A percentile compares a stretch with the other conserved stretches of the same genome.
phyloP scores from a whole-genome alignment of 2,329 filamentous ascomycete species.

The Dactylellina sp. region DNA sequence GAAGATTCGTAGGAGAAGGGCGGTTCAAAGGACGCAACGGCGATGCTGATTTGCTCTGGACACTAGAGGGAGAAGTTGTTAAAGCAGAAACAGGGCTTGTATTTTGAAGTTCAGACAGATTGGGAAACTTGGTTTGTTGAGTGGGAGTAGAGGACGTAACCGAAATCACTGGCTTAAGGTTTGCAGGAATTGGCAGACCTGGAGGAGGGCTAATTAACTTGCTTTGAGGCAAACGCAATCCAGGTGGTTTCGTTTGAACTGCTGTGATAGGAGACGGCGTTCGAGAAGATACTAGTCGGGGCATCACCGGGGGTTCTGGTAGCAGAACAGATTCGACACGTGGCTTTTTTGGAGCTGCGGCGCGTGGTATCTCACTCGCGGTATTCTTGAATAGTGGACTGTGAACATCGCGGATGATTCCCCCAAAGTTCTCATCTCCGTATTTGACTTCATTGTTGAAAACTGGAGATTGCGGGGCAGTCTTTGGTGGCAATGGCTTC shows the following conservation, averaged over 20 bases:
- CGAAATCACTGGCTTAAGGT: constrained; percentile 40
- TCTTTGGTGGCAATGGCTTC: constrained; percentile 19
- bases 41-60: constrained; percentile 24
- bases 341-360: constrained; percentile 16
- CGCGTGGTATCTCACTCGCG: constrained; percentile 4
- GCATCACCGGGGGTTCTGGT: constrained; percentile 44
- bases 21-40: constrained; percentile 8
- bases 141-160: constrained; percentile 40
- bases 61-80: constrained; percentile 38
- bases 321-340: constrained; percentile 47
- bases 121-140: constrained; percentile 23
- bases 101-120: constrained; percentile 23
- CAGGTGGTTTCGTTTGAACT: constrained; percentile 24
- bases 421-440: constrained; percentile 25
- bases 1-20: constrained; percentile 40
- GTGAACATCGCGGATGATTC: constrained; percentile 32
- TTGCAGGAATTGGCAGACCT: constrained; percentile 38
- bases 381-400: constrained; percentile 20
- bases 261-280: constrained; percentile 46
- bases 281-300: constrained; percentile 30
- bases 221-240: constrained; percentile 19
- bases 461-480: constrained; percentile 41
- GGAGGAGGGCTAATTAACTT: constrained; percentile 32
- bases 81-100: constrained; percentile 47
- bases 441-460: constrained; percentile 33